Base-by-base conservation (phyloP, 1,284 basidiomycete genomes). In the Prillingera fragicola region DNA sequence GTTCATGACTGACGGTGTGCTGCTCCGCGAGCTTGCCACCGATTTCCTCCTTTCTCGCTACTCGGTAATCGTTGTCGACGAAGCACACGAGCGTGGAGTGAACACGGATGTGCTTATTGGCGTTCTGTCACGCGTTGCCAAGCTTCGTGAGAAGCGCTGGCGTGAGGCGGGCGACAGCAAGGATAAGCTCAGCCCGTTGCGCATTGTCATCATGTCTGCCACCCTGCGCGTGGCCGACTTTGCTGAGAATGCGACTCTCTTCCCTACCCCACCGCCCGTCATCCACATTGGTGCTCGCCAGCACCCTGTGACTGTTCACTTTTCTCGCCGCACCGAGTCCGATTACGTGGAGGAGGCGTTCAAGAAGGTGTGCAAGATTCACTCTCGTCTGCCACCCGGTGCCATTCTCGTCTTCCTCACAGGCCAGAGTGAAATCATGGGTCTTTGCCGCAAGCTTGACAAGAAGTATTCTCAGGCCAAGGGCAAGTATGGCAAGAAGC, bases 1-100 rank as follows among this genome's bases (percentile, higher is more conserved):
- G 71, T 99, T 98, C 76, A 98, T 98, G 94, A 99, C 95, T 2
- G 95, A 99, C 62, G 95, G 95, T 75, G 90, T 98, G 13, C 74
- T 99, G 19, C 75, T 98, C 10, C 83, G 95, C 45, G 95, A 99
- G 69, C 77, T 98, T 18, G 84, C 89, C 0, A 81, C 80, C 13
- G 94, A 99, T 65, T 94, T 98, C 64, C 69, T 96, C 24, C 76
- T 98, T 14, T 80, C 75, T 41, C 87, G 84, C 65, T 99, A 99
- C 69, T 91, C 87, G 19, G 85, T 95, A 25, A 81, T 99, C 54
- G 85, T 98, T 47, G 85, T 96, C 43, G 95, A 99, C 59, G 95
- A 99, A 71, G 95, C 95, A 1, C 95, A 98, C 71, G 95, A 99
- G 69, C 76, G 95, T 49, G 95, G 90, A 56, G 87, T 98, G 74